These are phyloP conservation scores for Pezicula rhizophila DNA, from an alignment of 2,329 filamentous ascomycete species.

Conservation along the genomic window DNA sequence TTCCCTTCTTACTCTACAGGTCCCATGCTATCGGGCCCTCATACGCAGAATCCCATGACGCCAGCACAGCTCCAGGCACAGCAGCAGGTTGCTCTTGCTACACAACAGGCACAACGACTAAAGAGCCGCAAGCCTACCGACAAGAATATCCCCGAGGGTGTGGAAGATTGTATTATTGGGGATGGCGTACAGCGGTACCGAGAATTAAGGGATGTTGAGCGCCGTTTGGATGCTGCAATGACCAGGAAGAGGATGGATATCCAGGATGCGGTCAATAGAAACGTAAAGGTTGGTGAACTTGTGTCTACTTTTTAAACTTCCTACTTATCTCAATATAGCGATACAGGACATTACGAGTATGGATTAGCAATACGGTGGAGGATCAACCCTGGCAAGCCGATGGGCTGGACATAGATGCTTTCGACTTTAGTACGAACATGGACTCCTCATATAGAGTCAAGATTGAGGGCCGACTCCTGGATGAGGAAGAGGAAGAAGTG, in stretches of 20 bases:
- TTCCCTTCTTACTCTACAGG: constrained; percentile 11
- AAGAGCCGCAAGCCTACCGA: constrained; percentile 88
- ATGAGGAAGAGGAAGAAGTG: constrained; percentile 54
- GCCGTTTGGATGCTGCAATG: constrained; percentile 83
- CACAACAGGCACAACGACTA: constrained; percentile 57
- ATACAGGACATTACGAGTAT: constrained; percentile 80
- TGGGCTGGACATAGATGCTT: constrained; percentile 63
- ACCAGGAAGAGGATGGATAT: constrained; percentile 91
- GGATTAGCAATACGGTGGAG: constrained; percentile 91
- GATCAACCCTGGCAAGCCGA: constrained; percentile 88
- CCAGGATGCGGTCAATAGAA: constrained; percentile 70
- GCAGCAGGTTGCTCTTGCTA: constrained; percentile 46
- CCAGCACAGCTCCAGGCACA: constrained; percentile 50
- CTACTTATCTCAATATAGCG: constrained; percentile 40
- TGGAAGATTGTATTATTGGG: constrained; percentile 76
- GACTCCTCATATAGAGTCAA: constrained; percentile 84
- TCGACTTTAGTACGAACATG: constrained; percentile 72
- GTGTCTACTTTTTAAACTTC: background rate
- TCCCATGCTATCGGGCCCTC: constrained; percentile 25
- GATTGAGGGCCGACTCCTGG: constrained; percentile 81
- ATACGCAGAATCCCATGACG: constrained; percentile 36
- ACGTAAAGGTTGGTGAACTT: constrained; percentile 52
- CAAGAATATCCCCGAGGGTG: constrained; percentile 85
- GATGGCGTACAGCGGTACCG: constrained; percentile 79
- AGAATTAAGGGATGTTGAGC: constrained; percentile 79